Conservation (phyloP, 2,329 filamentous ascomycete genomes). For the Aspergillus nomiae region DNA sequence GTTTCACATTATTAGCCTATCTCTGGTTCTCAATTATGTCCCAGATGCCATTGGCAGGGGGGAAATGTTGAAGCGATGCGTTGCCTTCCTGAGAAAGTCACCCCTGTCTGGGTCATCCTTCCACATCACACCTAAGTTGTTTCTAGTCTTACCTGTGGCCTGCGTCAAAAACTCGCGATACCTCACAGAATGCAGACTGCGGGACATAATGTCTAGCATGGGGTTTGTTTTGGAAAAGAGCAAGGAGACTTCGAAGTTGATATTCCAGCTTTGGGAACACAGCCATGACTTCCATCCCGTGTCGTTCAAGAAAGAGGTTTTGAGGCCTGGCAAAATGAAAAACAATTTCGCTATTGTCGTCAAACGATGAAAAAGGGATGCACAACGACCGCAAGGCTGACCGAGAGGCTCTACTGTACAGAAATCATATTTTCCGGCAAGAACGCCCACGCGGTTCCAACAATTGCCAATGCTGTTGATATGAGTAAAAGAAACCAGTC, state of each 20-base stretch:
- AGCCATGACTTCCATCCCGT: constrained; percentile 30
- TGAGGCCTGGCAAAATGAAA: constrained; percentile 72
- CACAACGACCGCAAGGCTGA: constrained; percentile 1
- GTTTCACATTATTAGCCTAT: constrained; percentile 91
- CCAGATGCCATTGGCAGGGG: constrained; percentile 74
- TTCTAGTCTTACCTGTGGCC: constrained; percentile 84
- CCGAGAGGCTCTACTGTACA: constrained; percentile 31
- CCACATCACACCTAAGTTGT: constrained; percentile 60
- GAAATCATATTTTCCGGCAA: constrained; percentile 75
- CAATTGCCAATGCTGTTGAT: constrained; percentile 68
- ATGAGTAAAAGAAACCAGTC: constrained; percentile 70
- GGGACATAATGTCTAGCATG: constrained; percentile 72
- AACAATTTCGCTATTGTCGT: constrained; percentile 92
- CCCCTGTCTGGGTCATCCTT: constrained; percentile 21
- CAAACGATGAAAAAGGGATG: constrained; percentile 19
- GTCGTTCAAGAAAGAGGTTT: constrained; percentile 70
- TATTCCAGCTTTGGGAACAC: constrained; percentile 83
- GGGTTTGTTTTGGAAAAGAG: constrained; percentile 68
- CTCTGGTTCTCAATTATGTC: constrained; percentile 92
- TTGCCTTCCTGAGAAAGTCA: constrained; percentile 63
- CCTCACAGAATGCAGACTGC: constrained; percentile 69
- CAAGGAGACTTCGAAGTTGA: constrained; percentile 79
- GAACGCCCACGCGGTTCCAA: constrained; percentile 87
- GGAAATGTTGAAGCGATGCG: constrained; percentile 78
- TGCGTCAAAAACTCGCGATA: constrained; percentile 92